A percentile compares a stretch with the other conserved stretches of the same genome.
Conservation (phyloP, 2,329 filamentous ascomycete genomes). For the Aspergillus thermomutatus region DNA sequence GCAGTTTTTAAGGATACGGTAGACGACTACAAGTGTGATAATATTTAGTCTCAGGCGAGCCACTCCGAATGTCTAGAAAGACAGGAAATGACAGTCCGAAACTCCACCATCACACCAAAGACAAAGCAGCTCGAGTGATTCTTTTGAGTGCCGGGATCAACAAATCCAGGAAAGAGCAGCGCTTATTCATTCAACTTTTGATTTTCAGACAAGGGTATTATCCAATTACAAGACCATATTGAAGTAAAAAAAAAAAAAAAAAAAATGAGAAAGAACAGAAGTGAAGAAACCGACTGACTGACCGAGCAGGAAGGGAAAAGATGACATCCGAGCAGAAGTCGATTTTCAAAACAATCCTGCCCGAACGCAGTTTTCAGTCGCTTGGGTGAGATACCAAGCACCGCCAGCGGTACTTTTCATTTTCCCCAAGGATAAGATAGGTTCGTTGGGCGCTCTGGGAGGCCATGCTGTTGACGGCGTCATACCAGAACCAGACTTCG, state of each 20-base stretch:
- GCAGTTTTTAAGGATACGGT: not conserved
- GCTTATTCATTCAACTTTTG: not conserved
- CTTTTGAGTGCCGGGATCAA: not conserved
- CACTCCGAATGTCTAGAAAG: not conserved
- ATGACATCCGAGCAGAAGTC: not conserved
- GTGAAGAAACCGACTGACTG: not conserved
- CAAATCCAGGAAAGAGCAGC: not conserved
- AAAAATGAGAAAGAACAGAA: not conserved
- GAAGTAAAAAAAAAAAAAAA: not conserved
- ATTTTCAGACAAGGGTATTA: not conserved
- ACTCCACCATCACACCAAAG: not conserved
- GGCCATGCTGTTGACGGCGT: not conserved
- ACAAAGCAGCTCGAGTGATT: not conserved
- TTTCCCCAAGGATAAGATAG: not conserved
- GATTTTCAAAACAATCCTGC: not conserved
- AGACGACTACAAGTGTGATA: not conserved
- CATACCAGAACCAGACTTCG: not conserved
- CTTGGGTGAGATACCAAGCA: not conserved
- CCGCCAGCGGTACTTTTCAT: not conserved
- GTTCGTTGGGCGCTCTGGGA: not conserved
- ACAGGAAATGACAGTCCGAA: not conserved
- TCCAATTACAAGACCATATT: not conserved
- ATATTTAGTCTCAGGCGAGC: not conserved
- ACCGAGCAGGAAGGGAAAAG: not conserved
- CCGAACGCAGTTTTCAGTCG: not conserved